Evolutionary conservation across 805 yeast species (phyloP), one percentile per base, ranked within the genome.

Genomic region (Wickerhamomyces strasburgensis): DNA sequence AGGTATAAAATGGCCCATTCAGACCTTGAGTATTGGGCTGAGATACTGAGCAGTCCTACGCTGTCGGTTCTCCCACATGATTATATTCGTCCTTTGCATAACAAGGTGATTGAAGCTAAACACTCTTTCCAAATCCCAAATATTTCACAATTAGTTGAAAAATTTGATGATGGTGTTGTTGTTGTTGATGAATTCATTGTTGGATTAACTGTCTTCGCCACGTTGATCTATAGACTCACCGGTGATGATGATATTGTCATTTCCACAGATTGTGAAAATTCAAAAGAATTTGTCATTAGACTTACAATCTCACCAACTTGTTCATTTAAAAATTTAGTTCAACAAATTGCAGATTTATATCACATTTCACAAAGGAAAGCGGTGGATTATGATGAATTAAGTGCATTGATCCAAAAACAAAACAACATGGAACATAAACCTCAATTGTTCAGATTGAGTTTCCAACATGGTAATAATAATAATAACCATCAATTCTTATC

Each of bases 191-290:
- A 56, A 6, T 84, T 81, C 57, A 54, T 66, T 8, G 60, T 73
- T 13, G 78, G 80, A 0, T 66, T 86, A 43, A 66, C 95, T 14
- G 74, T 74, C 1, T 84, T 80, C 62, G 75, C 82, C 17, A 76
- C 82, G 1, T 68, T 90, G 39, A 70, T 86, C 27, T 81, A 74
- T 60, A 71, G 98, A 54, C 66, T 86, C 32, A 83, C 96, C 2
- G 98, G 97, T 17, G 98, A 90, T 57, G 97, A 90, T 47, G 97
- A 90, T 52, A 80, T 93, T 34, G 80, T 83, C n/a, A 64, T 90
- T 43, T 88, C 89, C n/a, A 78, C 88, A 0, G 78, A 81, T 48
- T 59, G 72, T 18, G 25, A 44, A n/a, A 42, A 38, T 14, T 54
- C 62, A 28, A 62, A 65, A 35, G 76, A 76, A 19, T 73, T 79